Evolutionary conservation across 2,329 filamentous ascomycete species (phyloP).

Genomic region (Aspergillus phoenicis): DNA sequence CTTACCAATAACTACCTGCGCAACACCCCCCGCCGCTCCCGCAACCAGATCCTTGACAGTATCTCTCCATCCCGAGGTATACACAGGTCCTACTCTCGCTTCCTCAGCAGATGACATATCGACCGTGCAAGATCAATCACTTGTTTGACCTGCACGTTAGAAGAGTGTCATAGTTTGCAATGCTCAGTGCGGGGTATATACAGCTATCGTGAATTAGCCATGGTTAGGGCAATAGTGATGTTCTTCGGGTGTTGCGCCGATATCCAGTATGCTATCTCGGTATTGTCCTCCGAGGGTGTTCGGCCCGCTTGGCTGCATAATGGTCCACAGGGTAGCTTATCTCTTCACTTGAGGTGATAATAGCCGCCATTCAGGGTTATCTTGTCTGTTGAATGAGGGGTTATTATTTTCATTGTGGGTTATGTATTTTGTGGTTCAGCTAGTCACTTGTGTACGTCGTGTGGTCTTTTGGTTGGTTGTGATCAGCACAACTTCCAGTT

Average conservation of each 20-base stretch:
- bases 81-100: not conserved
- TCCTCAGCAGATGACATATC: not conserved
- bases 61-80: not conserved
- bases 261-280: not conserved
- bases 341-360: not conserved
- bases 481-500: no score
- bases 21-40: not conserved
- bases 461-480: no score
- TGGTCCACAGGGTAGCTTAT: not conserved
- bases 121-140: not conserved
- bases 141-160: not conserved
- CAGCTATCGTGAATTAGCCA: not conserved
- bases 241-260: not conserved
- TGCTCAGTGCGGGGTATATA: not conserved
- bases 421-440: no score
- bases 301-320: not conserved
- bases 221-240: not conserved
- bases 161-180: not conserved
- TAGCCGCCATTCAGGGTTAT: not conserved
- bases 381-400: no score
- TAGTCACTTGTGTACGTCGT: no score
- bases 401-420: no score
- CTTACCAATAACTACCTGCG: not conserved
- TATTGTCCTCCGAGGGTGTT: not conserved
- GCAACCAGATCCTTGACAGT: not conserved